Conservation (phyloP, 331 rosid genomes). For the Pyracantha coccinea region DNA sequence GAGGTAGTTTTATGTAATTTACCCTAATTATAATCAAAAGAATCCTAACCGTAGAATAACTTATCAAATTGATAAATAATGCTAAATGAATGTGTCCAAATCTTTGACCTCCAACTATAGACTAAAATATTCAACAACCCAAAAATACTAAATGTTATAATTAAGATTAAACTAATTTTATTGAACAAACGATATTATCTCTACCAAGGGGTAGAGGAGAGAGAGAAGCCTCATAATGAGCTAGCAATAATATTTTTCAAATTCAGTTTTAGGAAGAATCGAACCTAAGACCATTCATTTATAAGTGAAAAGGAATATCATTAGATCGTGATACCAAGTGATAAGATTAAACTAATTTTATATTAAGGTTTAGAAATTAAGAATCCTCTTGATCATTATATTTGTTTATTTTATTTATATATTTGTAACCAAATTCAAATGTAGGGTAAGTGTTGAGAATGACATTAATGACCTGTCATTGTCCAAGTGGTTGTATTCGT, state of each 20-base stretch:
- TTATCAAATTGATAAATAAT: too few relatives aligned
- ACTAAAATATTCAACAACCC: neutral
- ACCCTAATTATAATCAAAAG: neutral
- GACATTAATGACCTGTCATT: slow-evolving; percentile 8
- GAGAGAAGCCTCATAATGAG: fast-evolving
- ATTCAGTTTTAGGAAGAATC: too few relatives aligned
- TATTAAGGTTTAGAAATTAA: neutral
- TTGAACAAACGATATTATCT: too few relatives aligned
- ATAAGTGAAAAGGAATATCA: fast-evolving
- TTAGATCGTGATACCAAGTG: fast-evolving
- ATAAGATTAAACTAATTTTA: neutral
- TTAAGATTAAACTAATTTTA: neutral
- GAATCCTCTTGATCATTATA: neutral
- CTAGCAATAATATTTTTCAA: too few relatives aligned
- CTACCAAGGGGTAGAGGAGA: too few relatives aligned
- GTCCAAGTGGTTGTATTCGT: slow-evolving; percentile 1
- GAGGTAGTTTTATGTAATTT: too few relatives aligned
- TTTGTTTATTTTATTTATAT: neutral
- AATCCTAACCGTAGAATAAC: too few relatives aligned
- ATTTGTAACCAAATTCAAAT: neutral
- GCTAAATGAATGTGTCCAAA: too few relatives aligned
- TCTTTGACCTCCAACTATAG: neutral
- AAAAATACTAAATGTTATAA: neutral
- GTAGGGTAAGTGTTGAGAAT: slow-evolving; percentile 3
- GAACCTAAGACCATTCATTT: too few relatives aligned